Base-by-base conservation (phyloP, 495 filamentous ascomycete species). In the Margaritispora aquatica region DNA sequence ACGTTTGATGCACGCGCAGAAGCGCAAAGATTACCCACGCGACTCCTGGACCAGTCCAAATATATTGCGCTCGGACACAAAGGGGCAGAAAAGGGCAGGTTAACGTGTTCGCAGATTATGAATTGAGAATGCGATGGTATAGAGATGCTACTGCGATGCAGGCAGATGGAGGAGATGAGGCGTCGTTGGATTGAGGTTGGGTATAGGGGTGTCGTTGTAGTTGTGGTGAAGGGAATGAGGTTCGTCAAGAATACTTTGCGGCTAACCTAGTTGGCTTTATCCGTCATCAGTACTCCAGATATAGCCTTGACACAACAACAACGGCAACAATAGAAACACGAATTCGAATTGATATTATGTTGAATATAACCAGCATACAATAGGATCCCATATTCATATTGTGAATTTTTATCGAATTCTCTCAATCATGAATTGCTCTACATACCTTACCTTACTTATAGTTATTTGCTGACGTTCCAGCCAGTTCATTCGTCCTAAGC, bases 1-100 rank as follows among this genome's bases (percentile, higher is more conserved):
- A 59, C n/a, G 44, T 54, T 62, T 55, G 34, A 63, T 51, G 22
- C 9, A 51, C 27, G 46, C 38, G 38, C 38, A 44, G 38, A 44
- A n/a, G 38, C 38, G 38, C 38, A 44, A 44, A 8, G 15, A 44
- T 17, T 15, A 44, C 19, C 15, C 38, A 44, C 38, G 38, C 38
- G 38, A 44, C 38, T n/a, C 38, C 38, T 44, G 38, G 38, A 8
- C 38, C 3, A 44, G 38, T 8, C 38, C 38, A 44, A 34, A 34
- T 34, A 34, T n/a, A 8, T 44, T 44, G 38, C 38, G 38, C 38
- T 44, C 38, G 38, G 38, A 17, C 15, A 15, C 3, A n/a, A n/a
- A 44, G n/a, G 15, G 38, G 38, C 7, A n/a, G 38, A 44, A n/a
- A 44, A 3, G 17, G 38, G 17, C 3, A 44, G 19, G 38, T 8